Percentiles rank a stretch among this genome's conserved stretches.
These are phyloP conservation scores for Cenchrus fungigraminus DNA, from an alignment of 176 grass and related monocot genomes.

Conservation along the genomic window DNA sequence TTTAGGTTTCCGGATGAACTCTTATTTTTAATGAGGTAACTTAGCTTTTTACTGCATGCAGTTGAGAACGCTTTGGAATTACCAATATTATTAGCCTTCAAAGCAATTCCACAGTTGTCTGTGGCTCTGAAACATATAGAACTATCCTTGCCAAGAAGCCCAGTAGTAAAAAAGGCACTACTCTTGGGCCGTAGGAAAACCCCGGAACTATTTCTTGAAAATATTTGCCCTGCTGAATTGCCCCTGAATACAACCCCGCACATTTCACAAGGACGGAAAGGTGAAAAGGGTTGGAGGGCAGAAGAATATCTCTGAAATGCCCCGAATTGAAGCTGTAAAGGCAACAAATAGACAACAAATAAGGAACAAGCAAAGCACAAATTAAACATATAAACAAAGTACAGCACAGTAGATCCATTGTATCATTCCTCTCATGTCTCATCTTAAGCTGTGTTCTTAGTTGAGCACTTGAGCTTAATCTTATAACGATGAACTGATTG, in stretches of 20 bases:
- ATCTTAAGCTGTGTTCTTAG: not conserved
- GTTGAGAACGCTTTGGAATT: slow-evolving; percentile 47
- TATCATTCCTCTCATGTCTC: not conserved
- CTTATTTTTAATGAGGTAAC: slow-evolving; percentile 36
- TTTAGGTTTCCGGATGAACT: slow-evolving; percentile 22
- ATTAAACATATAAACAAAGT: not conserved
- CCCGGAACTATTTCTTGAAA: slow-evolving; percentile 30
- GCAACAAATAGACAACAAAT: slow-evolving; percentile 1
- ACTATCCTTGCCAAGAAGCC: slow-evolving; percentile 36
- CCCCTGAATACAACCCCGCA: slow-evolving; percentile 46
- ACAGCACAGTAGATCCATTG: not conserved
- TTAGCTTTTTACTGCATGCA: slow-evolving; percentile 35
- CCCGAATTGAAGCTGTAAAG: slow-evolving; percentile 68
- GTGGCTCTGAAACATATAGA: slow-evolving; percentile 25
- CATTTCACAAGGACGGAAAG: slow-evolving; percentile 35
- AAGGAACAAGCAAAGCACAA: not conserved
- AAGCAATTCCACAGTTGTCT: slow-evolving; percentile 24
- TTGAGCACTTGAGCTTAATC: not conserved
- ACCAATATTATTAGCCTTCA: slow-evolving; percentile 36
- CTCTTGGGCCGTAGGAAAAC: slow-evolving; percentile 52
- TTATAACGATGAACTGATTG: not conserved
- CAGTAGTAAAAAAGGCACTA: slow-evolving; percentile 55
- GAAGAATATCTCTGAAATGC: slow-evolving; percentile 54
- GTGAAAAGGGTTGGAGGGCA: slow-evolving; percentile 34
- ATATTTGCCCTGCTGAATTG: slow-evolving; percentile 46